Percentiles rank a stretch among this genome's conserved stretches.
Conservation (phyloP, 345 rosid species). For the Eucalyptus sp. region DNA sequence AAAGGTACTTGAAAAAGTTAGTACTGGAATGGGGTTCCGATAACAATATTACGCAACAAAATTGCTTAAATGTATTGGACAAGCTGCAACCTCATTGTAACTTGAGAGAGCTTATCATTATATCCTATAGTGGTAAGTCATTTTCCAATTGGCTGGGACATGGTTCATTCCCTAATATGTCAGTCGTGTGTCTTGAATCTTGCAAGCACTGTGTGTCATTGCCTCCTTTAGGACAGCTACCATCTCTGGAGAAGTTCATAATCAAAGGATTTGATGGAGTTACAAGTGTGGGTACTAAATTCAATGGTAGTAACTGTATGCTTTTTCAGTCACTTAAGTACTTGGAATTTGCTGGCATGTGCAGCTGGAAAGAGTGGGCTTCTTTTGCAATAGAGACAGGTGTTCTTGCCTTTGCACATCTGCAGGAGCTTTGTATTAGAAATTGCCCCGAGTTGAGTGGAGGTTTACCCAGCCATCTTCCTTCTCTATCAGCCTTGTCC, state of each 20-base stretch:
- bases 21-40: conserved; percentile 14
- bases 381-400: neutral
- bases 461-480: neutral
- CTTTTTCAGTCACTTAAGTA: conserved; percentile 21
- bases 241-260: conserved; percentile 11
- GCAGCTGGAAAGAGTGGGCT: neutral
- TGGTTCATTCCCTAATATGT: conserved; percentile 4
- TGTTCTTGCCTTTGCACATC: neutral
- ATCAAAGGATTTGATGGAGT: conserved; percentile 13
- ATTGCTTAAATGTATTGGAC: conserved; percentile 13
- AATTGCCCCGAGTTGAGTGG: neutral
- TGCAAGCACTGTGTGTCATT: conserved; percentile 17
- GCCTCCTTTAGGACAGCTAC: conserved; percentile 27
- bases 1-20: conserved; percentile 13
- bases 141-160: conserved; percentile 26
- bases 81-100: conserved; percentile 25
- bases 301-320: conserved; percentile 5
- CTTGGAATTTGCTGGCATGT: neutral
- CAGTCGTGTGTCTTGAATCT: conserved; percentile 2
- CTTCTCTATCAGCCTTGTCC: neutral
- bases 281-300: conserved; percentile 11
- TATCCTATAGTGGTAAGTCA: conserved; percentile 12
- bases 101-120: conserved; percentile 14
- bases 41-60: neutral
- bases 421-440: neutral